phyloP scores from a whole-genome alignment of 352 stramenopile genomes.

The Halophytophthora polymorphica region DNA sequence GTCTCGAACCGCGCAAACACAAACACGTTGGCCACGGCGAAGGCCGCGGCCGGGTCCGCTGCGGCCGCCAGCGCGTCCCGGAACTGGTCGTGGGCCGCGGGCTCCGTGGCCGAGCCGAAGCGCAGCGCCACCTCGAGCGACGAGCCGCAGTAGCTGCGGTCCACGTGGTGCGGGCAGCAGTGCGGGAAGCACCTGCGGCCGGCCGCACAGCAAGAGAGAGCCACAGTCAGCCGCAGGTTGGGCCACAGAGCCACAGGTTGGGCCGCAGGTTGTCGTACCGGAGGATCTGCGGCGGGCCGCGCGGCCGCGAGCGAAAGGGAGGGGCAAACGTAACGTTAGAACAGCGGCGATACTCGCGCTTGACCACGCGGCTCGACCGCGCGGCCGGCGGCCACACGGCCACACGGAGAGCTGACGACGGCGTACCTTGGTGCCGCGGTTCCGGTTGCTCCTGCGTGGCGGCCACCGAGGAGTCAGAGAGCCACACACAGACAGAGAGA shows the following conservation, averaged over 20 bases:
- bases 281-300: neutral
- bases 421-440: constrained; percentile 37
- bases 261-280: neutral
- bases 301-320: neutral
- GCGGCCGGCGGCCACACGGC: no score
- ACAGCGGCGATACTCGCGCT: no score
- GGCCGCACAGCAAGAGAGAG: neutral
- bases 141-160: constrained; percentile 55
- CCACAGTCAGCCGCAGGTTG: neutral
- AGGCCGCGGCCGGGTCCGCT: constrained; percentile 1
- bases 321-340: no score
- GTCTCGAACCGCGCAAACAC: constrained; percentile 34
- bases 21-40: constrained; percentile 27
- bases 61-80: no score
- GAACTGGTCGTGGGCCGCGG: neutral
- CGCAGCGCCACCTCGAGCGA: constrained; percentile 35
- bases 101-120: constrained; percentile 4
- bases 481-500: no score
- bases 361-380: no score
- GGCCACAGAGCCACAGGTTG: neutral
- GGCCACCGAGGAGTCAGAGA: neutral
- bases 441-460: constrained; percentile 37
- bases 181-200: constrained; percentile 42
- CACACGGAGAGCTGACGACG: no score
- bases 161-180: constrained; percentile 50